phyloP scores from a whole-genome alignment of 768 basidiomycete genomes.

The Tricholoma saponaceum region DNA sequence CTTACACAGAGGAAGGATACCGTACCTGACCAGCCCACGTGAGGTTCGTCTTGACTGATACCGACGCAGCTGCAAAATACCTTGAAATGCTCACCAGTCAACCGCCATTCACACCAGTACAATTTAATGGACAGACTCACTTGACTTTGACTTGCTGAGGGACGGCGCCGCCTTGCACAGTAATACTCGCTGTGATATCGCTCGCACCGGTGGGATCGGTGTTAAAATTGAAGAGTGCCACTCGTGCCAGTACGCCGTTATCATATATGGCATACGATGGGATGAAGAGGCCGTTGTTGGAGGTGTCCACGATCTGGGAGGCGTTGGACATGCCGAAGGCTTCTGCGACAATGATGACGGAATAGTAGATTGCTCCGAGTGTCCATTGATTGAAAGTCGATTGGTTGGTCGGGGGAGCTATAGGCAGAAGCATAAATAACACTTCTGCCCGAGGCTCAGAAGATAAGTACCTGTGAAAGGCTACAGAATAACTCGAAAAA shows the following conservation, averaged over 20 bases:
- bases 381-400: slow-evolving; percentile 65
- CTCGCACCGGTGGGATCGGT: slow-evolving; percentile 55
- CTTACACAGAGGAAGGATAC: too few species aligned
- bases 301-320: slow-evolving; percentile 67
- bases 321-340: slow-evolving; percentile 58
- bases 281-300: slow-evolving; percentile 47
- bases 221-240: slow-evolving; percentile 67
- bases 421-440: not conserved
- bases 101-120: not conserved
- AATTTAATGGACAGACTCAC: slow-evolving; percentile 23
- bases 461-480: slow-evolving; percentile 47
- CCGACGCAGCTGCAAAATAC: slow-evolving; percentile 53
- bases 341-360: slow-evolving; percentile 67
- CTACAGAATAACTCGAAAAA: slow-evolving; percentile 47
- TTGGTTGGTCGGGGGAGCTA: slow-evolving; percentile 35
- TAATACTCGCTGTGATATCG: slow-evolving; percentile 49
- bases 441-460: not conserved
- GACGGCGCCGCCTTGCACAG: slow-evolving; percentile 39
- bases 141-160: slow-evolving; percentile 55
- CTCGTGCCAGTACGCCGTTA: slow-evolving; percentile 52
- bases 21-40: slow-evolving; percentile 75
- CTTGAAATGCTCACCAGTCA: slow-evolving; percentile 23
- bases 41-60: slow-evolving; percentile 60
- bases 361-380: slow-evolving; percentile 70
- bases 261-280: slow-evolving; percentile 78